Evolutionary conservation across 169 alveolate genomes (phyloP).

Genomic region (Plasmodium malariae): DNA sequence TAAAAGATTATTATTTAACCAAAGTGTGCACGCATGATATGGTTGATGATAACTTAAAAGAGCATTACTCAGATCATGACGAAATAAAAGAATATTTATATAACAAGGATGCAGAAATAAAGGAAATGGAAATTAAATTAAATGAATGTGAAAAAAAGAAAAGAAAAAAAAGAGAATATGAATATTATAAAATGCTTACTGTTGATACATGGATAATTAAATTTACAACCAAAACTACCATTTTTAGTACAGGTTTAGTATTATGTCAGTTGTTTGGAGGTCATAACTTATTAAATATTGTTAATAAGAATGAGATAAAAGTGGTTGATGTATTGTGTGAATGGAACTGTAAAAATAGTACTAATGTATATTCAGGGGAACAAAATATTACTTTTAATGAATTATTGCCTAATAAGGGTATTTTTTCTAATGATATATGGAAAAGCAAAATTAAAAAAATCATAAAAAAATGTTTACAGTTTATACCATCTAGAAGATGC

Average conservation of each 20-base stretch:
- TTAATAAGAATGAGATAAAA: slow-evolving; percentile 78
- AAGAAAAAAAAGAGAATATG: slow-evolving; percentile 59
- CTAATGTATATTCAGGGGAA: slow-evolving; percentile 70
- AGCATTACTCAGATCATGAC: slow-evolving; percentile 40
- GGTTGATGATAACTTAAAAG: slow-evolving; percentile 18
- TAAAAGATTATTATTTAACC: slow-evolving; percentile 39
- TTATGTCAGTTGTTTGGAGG: slow-evolving; percentile 83
- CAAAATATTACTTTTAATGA: slow-evolving; percentile 73
- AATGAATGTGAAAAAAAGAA: slow-evolving; percentile 38
- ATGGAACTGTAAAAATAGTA: slow-evolving; percentile 79
- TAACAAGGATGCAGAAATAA: slow-evolving; percentile 34
- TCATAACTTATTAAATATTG: slow-evolving; percentile 77
- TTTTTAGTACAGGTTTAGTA: slow-evolving; percentile 80
- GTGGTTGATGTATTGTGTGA: slow-evolving; percentile 83
- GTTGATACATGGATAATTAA: slow-evolving; percentile 79
- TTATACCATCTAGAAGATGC: slow-evolving; percentile 80
- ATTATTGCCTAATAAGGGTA: slow-evolving; percentile 79
- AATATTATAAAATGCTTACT: slow-evolving; percentile 22
- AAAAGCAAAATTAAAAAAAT: slow-evolving; percentile 56
- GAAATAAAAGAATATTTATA: slow-evolving; percentile 54
- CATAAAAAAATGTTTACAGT: slow-evolving; percentile 77
- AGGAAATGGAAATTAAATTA: slow-evolving; percentile 43
- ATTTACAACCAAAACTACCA: slow-evolving; percentile 76
- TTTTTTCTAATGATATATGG: slow-evolving; percentile 80
- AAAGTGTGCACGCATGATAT: slow-evolving; percentile 68